Base-by-base conservation (phyloP, 257 asterid species). In the Lycium ferocissimum region DNA sequence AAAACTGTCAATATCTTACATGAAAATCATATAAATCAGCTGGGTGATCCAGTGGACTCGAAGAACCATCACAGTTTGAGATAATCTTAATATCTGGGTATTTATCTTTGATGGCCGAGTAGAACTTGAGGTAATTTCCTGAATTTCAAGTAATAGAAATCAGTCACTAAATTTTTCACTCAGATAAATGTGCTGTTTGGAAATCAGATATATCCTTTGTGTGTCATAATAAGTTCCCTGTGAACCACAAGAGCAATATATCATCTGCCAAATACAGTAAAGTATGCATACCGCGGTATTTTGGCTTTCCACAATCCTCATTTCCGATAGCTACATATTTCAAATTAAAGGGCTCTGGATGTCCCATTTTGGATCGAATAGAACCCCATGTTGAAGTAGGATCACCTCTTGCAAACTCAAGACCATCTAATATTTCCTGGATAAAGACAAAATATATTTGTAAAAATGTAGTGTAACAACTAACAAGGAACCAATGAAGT, bases 101-200 rank as follows among this genome's bases (percentile, higher is more conserved):
- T 40, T 91, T 89, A 14, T 63, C 53, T 84, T 83, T 92, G 40
- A 97, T 95, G 51, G 99, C 98, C 14, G 83, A 65, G 72, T 95
- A 87, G 91, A 97, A 97, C 93, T 91, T 92, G 91, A 91, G 97
- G 91, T 95, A 97, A 89, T 95, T 97, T 89, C 98, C 99, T 97
- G 90, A 86, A 86, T 83, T 87, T 89, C 59, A 81, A 85, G 62
- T 54, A 85, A 81, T 37, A 15, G n/a, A 20, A 57, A 76, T 76
- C 26, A 76, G 45, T 49, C 65, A 65, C 45, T 51, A 43, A 10
- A 18, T 53, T 57, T 73, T 73, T 22, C 15, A 22, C 45, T 51
- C 43, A 51, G 62, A 76, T 49, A 10, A 13, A 8, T 13, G 40
- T 0, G 62, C 22, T 20, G 81, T 14, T 26, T 20, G 12, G 12